A percentile compares a stretch with the other conserved stretches of the same genome.
phyloP scores from a whole-genome alignment of 768 basidiomycete species.

The Rhizopogon vulgaris region DNA sequence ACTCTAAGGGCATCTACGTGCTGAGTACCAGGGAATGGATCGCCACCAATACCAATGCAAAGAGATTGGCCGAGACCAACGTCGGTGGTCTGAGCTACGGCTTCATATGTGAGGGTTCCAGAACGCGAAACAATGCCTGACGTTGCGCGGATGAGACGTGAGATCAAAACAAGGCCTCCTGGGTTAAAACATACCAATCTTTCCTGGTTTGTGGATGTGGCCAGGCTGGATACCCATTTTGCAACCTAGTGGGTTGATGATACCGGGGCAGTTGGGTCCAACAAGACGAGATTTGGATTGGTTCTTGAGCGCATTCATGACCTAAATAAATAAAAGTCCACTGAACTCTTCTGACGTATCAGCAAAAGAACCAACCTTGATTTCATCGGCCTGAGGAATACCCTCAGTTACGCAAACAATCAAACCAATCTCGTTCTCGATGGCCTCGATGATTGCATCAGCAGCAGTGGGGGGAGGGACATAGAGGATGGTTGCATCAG shows the following conservation, averaged over 20 bases:
- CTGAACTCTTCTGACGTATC: neutral
- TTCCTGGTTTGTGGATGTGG: conserved; percentile 94
- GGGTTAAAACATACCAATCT: conserved; percentile 61
- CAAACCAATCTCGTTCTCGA: conserved; percentile 94
- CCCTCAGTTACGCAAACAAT: conserved; percentile 99
- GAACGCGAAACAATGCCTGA: conserved; percentile 92
- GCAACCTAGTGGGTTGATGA: conserved; percentile 95
- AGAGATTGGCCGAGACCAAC: conserved; percentile 96
- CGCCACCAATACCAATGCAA: conserved; percentile 96
- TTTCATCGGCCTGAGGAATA: conserved; percentile 96
- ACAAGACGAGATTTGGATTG: conserved; percentile 95
- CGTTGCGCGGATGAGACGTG: neutral
- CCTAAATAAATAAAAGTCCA: conserved; percentile 35
- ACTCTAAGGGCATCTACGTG: conserved; percentile 95
- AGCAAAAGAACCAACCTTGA: conserved; percentile 48
- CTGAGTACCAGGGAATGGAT: conserved; percentile 94
- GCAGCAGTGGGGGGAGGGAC: conserved; percentile 96
- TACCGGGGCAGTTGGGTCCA: conserved; percentile 97
- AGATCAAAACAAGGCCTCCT: neutral
- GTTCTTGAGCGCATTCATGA: conserved; percentile 88
- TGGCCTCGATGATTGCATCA: conserved; percentile 97
- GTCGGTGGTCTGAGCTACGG: conserved; percentile 93
- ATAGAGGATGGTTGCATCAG: conserved; percentile 95
- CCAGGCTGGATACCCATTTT: conserved; percentile 99
- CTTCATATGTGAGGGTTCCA: conserved; percentile 96